Evolutionary conservation across 2,329 filamentous ascomycete genomes (phyloP).

Genomic region (Bimuria novae-zelandiae): DNA sequence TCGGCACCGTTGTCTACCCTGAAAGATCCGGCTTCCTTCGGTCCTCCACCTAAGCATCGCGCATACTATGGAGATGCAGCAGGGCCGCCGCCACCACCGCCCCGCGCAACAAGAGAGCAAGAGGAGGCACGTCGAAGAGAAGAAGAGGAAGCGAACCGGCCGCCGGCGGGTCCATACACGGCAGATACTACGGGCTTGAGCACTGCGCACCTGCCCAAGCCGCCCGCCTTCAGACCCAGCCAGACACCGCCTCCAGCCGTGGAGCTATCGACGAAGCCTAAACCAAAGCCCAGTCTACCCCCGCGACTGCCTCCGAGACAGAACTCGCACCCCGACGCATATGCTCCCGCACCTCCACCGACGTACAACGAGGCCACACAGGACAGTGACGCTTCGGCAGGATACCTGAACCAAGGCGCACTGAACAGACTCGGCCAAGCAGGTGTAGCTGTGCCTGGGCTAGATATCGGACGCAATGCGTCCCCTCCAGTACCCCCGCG

Average conservation of each 20-base stretch:
- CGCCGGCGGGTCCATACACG: constrained; percentile 68
- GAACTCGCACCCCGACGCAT: constrained; percentile 56
- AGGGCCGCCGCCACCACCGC: constrained; percentile 47
- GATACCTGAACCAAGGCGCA: constrained; percentile 62
- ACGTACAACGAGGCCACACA: constrained; percentile 52
- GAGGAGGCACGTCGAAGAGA: constrained; percentile 12
- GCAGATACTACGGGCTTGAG: constrained; percentile 72
- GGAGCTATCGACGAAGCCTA: constrained; percentile 44
- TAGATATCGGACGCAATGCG: constrained; percentile 68
- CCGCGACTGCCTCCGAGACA: constrained; percentile 74
- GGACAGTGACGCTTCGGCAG: constrained; percentile 35
- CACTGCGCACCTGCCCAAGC: constrained; percentile 71
- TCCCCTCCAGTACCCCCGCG: constrained; percentile 38
- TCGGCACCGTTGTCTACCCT: constrained; percentile 70
- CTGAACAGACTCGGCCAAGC: constrained; percentile 70
- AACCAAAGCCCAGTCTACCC: constrained; percentile 64
- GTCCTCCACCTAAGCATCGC: constrained; percentile 73
- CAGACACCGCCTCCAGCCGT: constrained; percentile 27
- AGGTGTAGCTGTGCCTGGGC: constrained; percentile 76
- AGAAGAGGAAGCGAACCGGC: constrained; percentile 36
- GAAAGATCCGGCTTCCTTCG: constrained; percentile 77
- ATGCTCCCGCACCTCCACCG: constrained; percentile 52
- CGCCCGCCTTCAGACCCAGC: constrained; percentile 62
- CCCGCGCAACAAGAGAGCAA: constrained; percentile 28
- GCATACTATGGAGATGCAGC: constrained; percentile 55